These are phyloP conservation scores for Quercus berberidifolia DNA, from an alignment of 306 rosid species.

Conservation along the genomic window DNA sequence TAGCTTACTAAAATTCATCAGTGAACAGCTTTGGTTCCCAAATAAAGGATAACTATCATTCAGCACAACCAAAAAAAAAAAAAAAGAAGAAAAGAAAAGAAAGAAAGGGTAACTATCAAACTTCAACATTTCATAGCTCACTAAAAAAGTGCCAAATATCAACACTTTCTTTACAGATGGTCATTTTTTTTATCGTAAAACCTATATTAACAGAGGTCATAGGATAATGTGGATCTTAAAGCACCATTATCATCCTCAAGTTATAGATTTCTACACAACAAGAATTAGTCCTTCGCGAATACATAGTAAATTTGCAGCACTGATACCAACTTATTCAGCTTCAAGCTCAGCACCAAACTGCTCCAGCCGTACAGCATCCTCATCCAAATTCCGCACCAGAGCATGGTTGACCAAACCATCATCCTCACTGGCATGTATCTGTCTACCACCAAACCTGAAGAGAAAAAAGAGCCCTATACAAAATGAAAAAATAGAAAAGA, in stretches of 20 bases:
- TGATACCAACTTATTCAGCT: constrained; percentile 44
- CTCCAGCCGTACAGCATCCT: constrained; percentile 70
- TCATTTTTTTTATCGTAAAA: neutral
- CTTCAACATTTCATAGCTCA: neutral
- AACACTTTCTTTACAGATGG: neutral
- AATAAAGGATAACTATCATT: neutral
- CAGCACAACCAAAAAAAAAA: too few species aligned
- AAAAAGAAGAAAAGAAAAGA: too few species aligned
- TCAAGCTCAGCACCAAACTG: constrained; percentile 93
- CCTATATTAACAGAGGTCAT: neutral
- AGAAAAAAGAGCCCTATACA: neutral
- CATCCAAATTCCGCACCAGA: constrained; percentile 58
- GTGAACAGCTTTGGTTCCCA: neutral
- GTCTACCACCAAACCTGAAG: constrained; percentile 90
- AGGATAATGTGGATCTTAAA: too few species aligned
- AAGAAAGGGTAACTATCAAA: neutral
- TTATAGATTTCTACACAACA: neutral
- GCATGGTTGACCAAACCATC: constrained; percentile 83
- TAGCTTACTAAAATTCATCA: neutral
- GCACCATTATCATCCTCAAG: neutral
- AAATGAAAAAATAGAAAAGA: neutral
- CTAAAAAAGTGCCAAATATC: neutral
- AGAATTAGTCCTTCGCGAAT: neutral
- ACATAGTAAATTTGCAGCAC: neutral
- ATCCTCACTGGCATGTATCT: constrained; percentile 86